Conservation (phyloP, 371 early-diverging fungal genomes). For the Rhizopus sp. region DNA sequence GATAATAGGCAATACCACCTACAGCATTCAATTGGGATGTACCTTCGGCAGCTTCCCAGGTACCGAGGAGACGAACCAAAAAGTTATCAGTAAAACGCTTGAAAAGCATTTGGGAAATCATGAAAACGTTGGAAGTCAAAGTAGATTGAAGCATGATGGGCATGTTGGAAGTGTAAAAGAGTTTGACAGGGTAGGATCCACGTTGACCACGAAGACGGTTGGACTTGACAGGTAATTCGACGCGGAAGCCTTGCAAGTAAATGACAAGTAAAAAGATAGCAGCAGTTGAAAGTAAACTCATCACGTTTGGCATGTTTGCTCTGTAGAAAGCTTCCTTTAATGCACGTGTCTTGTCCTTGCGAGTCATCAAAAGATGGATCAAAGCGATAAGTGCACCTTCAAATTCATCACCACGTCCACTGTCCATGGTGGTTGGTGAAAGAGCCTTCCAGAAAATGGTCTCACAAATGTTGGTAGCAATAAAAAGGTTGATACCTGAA, state of each 20-base stretch:
- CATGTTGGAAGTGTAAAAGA: conserved; percentile 99
- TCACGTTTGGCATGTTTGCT: conserved; percentile 96
- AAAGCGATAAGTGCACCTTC: conserved; percentile 99
- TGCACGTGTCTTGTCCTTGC: conserved; percentile 98
- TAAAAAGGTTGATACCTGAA: conserved; percentile 99
- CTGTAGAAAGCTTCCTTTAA: conserved; percentile 99
- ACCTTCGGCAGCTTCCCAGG: conserved; percentile 96
- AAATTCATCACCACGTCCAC: conserved; percentile 99
- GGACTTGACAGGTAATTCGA: conserved; percentile 99
- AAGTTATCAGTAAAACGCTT: conserved; percentile 97
- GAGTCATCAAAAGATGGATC: conserved; percentile 95
- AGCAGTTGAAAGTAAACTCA: conserved; percentile 93
- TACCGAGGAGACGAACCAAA: conserved; percentile 94
- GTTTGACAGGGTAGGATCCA: conserved; percentile 98
- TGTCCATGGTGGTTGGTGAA: conserved; percentile 98
- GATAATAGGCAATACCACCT: conserved; percentile 98
- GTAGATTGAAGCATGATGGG: conserved; percentile 99
- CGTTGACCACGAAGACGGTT: conserved; percentile 96
- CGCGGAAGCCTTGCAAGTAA: conserved; percentile 99
- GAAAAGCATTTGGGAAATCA: conserved; percentile 98
- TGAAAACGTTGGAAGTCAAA: conserved; percentile 95
- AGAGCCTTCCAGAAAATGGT: conserved; percentile 99
- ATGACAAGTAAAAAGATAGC: conserved; percentile 97
- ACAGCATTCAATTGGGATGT: conserved; percentile 92
- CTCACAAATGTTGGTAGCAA: conserved; percentile 99